These are phyloP conservation scores for Scheffersomyces spartinae DNA, from an alignment of 805 yeast species.

Conservation along the genomic window DNA sequence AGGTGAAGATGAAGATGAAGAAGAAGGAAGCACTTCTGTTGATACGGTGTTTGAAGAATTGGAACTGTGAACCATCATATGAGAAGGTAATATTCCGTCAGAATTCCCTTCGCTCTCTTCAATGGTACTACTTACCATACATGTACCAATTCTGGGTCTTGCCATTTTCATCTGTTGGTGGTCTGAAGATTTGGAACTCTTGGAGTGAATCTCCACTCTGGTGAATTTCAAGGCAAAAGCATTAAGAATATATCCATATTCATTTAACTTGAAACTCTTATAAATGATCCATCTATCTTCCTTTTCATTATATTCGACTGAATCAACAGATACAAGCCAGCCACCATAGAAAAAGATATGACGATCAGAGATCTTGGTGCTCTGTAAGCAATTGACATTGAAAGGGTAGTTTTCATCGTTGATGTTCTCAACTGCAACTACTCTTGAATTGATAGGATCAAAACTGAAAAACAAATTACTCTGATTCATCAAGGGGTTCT, in stretches of 20 bases:
- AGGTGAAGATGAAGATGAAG: too few relatives aligned
- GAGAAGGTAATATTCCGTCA: too few relatives aligned
- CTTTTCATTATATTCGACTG: slow-evolving; percentile 12
- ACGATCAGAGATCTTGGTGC: slow-evolving; percentile 18
- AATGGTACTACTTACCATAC: too few relatives aligned
- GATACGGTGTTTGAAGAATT: too few relatives aligned
- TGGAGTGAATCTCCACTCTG: too few relatives aligned
- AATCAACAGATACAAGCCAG: slow-evolving; percentile 14
- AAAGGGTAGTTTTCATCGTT: slow-evolving; percentile 12
- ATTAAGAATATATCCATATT: slow-evolving; percentile 25
- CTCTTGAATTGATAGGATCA: slow-evolving; percentile 20
- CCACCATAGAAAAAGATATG: slow-evolving; percentile 32
- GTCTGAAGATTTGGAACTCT: too few relatives aligned
- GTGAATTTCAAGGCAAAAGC: slow-evolving; percentile 16
- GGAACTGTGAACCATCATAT: too few relatives aligned
- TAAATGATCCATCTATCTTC: slow-evolving; percentile 25
- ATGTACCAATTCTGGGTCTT: too few relatives aligned
- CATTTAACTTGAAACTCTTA: slow-evolving; percentile 19
- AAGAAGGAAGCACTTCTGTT: too few relatives aligned
- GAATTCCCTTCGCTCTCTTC: too few relatives aligned
- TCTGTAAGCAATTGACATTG: slow-evolving; percentile 14
- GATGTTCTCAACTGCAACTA: slow-evolving; percentile 14
- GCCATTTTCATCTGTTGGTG: too few relatives aligned
- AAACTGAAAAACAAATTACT: slow-evolving; percentile 15
- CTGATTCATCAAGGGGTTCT: slow-evolving; percentile 20